Evolutionary conservation across 805 yeast species (phyloP), one percentile per base, ranked within the genome.

Genomic region (Candida alai): DNA sequence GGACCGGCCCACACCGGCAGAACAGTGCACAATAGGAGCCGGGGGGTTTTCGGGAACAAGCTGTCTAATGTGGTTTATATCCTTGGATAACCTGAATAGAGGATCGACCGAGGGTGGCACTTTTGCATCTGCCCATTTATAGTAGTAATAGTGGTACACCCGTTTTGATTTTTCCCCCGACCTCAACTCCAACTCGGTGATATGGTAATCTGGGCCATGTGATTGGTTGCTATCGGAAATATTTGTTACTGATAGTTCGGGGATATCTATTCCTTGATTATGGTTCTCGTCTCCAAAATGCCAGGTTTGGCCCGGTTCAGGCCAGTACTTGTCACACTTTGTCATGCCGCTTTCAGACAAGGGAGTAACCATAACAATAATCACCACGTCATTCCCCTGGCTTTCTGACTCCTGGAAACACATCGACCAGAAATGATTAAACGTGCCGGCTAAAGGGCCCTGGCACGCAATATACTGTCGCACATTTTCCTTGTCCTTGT

Each of bases 381-480:
- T 44, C 1, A 64, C 41, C 6, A 40, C 29, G 35, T 56, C 58
- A 14, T 51, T 51, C 7, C 42, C 34, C 11, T 56, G 52, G 19
- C 35, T 36, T 24, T 47, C 55, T 4, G 67, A 52, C 39, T 65
- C 62, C 28, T 55, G 35, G 37, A 44, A 64, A 23, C 67, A 61
- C 73, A 66, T 66, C 24, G 66, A 56, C 78, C 79, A 74, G 45
- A 74, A 74, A 30, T 66, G 67, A 25, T 54, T 59, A 11, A 51
- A 45, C 1, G 78, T 73, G 11, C 36, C 30, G 0, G 39, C 30
- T n/a, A 65, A 49, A 2, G 79, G 79, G 2, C 90, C 94, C 49
- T 84, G 94, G 2, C 83, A 66, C 0, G 87, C 84, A 20, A 84
- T 79, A 51, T 79, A 83, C 20, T 14, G 24, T 19, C 16, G 19